Percentiles rank a stretch among this genome's conserved stretches.
phyloP scores from a whole-genome alignment of 306 rosid species.

The Styphnolobium japonicum region DNA sequence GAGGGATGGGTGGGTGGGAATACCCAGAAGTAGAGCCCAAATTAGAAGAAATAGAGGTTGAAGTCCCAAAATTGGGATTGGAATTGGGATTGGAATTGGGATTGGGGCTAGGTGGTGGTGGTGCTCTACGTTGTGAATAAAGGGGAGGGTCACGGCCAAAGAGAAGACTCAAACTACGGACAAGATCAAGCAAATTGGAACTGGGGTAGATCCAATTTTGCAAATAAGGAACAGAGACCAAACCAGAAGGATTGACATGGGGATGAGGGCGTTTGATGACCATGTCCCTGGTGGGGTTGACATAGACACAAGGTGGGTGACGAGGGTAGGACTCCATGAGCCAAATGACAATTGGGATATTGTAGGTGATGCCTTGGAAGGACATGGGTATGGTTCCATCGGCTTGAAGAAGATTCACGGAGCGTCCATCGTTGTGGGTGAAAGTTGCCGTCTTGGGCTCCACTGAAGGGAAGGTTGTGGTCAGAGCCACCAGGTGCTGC shows the following conservation, averaged over 20 bases:
- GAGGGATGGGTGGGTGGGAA: constrained; percentile 49
- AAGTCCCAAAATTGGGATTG: constrained; percentile 8
- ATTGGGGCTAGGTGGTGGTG: constrained; percentile 28
- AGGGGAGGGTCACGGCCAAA: constrained; percentile 86
- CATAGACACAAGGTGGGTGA: constrained; percentile 80
- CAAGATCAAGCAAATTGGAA: constrained; percentile 72
- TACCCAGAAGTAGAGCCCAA: constrained; percentile 36
- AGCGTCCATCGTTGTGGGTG: constrained; percentile 93
- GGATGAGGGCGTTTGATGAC: constrained; percentile 85
- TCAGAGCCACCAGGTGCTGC: constrained; percentile 69
- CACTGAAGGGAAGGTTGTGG: constrained; percentile 58
- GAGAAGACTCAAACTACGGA: constrained; percentile 35
- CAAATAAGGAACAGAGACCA: constrained; percentile 65
- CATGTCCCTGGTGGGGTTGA: constrained; percentile 95
- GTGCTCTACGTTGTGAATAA: constrained; percentile 68
- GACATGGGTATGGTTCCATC: constrained; percentile 86
- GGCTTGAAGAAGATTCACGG: constrained; percentile 89
- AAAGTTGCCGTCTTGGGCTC: constrained; percentile 84
- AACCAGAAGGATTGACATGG: constrained; percentile 77
- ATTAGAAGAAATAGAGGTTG: constrained; percentile 19
- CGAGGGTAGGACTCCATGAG: constrained; percentile 95
- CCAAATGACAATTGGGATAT: constrained; percentile 89
- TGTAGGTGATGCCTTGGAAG: constrained; percentile 74
- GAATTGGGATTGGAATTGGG: constrained; percentile 19
- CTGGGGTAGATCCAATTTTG: constrained; percentile 82